A percentile compares a stretch with the other conserved stretches of the same genome.
Evolutionary conservation across 2,329 filamentous ascomycete species (phyloP).

Genomic region (Claviceps purpurea): DNA sequence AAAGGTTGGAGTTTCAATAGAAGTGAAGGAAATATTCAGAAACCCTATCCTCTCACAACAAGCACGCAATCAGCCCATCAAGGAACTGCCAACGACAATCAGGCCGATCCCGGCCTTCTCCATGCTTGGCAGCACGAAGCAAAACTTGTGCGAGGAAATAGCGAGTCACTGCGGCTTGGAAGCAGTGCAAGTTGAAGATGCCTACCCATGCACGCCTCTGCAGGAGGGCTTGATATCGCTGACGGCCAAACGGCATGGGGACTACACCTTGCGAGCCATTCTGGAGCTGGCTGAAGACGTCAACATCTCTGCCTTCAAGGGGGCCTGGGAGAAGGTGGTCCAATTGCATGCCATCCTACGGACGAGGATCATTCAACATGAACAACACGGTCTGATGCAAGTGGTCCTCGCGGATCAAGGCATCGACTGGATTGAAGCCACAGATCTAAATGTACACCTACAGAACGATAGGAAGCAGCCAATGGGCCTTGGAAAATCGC

Average conservation of each 20-base stretch:
- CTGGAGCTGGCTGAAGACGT: slow-evolving; percentile 7
- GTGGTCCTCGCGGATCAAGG: slow-evolving; percentile 24
- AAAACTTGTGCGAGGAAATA: neutral
- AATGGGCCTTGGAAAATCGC: slow-evolving; percentile 25
- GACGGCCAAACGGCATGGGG: slow-evolving; percentile 16
- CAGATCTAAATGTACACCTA: slow-evolving; percentile 22
- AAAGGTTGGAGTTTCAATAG: slow-evolving; percentile 6
- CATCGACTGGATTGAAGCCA: slow-evolving; percentile 13
- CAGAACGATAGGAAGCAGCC: slow-evolving; percentile 19
- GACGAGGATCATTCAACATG: slow-evolving; percentile 31
- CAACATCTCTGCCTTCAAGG: slow-evolving; percentile 2
- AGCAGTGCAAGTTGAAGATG: neutral
- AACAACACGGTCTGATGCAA: slow-evolving; percentile 27
- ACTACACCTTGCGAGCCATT: slow-evolving; percentile 18
- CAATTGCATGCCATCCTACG: slow-evolving; percentile 21
- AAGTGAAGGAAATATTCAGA: slow-evolving; percentile 13
- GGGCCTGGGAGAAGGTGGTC: slow-evolving; percentile 7
- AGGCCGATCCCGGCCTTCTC: neutral
- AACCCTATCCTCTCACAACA: neutral
- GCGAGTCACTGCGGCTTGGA: neutral
- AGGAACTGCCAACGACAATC: neutral
- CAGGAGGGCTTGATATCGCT: slow-evolving; percentile 27
- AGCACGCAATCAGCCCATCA: neutral
- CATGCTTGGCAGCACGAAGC: neutral
- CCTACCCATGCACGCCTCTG: slow-evolving; percentile 21